These are phyloP conservation scores for Pyricularia sp. DNA, from an alignment of 2,329 filamentous ascomycete species.

Conservation along the genomic window DNA sequence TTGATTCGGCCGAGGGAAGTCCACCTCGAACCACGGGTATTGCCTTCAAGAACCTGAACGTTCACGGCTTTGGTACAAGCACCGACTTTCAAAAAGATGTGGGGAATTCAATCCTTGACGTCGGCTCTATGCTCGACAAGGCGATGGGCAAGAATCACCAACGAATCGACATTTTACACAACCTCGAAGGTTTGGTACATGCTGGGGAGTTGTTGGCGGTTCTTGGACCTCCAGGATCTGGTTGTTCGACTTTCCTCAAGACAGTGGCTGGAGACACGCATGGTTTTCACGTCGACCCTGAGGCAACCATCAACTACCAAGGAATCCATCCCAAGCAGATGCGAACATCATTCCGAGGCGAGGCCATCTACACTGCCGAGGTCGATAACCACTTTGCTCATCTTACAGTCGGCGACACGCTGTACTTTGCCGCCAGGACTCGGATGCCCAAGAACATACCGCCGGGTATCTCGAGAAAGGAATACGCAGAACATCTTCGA, in stretches of 20 bases:
- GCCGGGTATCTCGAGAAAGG: constrained; percentile 43
- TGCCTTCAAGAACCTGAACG: not conserved
- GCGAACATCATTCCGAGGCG: constrained; percentile 69
- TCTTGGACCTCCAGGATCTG: constrained; percentile 29
- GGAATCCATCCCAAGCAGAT: constrained; percentile 63
- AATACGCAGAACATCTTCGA: constrained; percentile 53
- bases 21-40: not conserved
- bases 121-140: not conserved
- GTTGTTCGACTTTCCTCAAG: constrained; percentile 56
- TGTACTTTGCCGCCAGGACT: constrained; percentile 66
- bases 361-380: constrained; percentile 81
- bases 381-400: constrained; percentile 64
- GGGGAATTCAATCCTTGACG: not conserved
- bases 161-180: not conserved
- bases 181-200: not conserved
- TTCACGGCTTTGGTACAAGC: not conserved
- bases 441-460: constrained; percentile 52
- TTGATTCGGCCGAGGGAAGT: not conserved
- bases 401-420: constrained; percentile 68
- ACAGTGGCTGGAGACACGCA: constrained; percentile 39
- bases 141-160: not conserved
- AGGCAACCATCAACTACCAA: constrained; percentile 12
- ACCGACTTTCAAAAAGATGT: not conserved
- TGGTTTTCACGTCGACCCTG: not conserved
- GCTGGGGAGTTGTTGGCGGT: constrained; percentile 19